These are phyloP conservation scores for Ophidiomyces ophidiicola DNA, from an alignment of 2,329 filamentous ascomycete genomes.

Conservation along the genomic window DNA sequence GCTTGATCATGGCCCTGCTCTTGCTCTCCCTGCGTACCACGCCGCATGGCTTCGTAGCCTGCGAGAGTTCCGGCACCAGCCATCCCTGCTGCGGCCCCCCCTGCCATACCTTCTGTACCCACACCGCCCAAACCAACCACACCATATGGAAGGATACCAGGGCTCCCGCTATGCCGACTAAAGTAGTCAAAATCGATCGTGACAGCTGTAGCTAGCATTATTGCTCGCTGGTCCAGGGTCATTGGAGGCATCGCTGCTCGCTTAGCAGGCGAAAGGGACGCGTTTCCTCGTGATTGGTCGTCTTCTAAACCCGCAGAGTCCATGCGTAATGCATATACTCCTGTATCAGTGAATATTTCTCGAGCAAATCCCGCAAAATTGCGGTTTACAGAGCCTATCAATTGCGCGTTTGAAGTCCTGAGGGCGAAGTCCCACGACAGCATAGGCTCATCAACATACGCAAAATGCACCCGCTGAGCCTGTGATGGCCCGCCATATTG, in stretches of 20 bases:
- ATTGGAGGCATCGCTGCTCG: slow-evolving; percentile 36
- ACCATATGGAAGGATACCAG: slow-evolving; percentile 41
- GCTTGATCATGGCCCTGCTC: slow-evolving; percentile 8
- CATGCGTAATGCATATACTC: slow-evolving; percentile 53
- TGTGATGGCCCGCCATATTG: slow-evolving; percentile 13
- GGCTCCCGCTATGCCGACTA: slow-evolving; percentile 44
- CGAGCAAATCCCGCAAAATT: slow-evolving; percentile 51
- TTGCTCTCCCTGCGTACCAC: slow-evolving; percentile 25
- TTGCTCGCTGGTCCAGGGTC: slow-evolving; percentile 53
- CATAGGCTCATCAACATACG: slow-evolving; percentile 50
- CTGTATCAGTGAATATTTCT: slow-evolving; percentile 55
- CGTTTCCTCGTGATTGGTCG: slow-evolving; percentile 28
- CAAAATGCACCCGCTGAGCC: slow-evolving; percentile 47
- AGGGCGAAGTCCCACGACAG: slow-evolving; percentile 55
- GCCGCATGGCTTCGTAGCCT: slow-evolving; percentile 51
- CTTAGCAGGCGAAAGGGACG: slow-evolving; percentile 18
- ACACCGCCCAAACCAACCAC: slow-evolving; percentile 30
- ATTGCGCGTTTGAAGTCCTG: slow-evolving; percentile 36
- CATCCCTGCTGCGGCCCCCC: slow-evolving; percentile 32
- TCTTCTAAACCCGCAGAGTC: slow-evolving; percentile 41
- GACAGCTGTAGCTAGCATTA: slow-evolving; percentile 55
- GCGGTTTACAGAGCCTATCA: slow-evolving; percentile 52
- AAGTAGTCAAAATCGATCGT: slow-evolving; percentile 58
- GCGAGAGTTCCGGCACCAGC: slow-evolving; percentile 48
- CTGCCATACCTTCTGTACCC: slow-evolving; percentile 14